Conservation (phyloP, 73 alveolate species). For the Tetrahymena borealis region DNA sequence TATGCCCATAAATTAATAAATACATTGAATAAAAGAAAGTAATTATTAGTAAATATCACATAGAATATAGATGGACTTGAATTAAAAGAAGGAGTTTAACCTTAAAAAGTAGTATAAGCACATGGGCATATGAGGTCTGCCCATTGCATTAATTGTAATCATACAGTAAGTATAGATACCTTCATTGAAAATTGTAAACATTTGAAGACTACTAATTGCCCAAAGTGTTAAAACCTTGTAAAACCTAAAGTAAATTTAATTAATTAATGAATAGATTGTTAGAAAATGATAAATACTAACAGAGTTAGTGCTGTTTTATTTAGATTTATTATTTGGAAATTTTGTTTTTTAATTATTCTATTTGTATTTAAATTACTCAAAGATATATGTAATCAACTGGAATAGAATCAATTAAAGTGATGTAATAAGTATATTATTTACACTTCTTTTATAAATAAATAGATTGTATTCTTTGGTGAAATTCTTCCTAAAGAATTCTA, state of each 20-base stretch:
- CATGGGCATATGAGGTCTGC: constrained; percentile 63
- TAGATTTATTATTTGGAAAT: no score
- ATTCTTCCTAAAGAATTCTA: constrained; percentile 41
- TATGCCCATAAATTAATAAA: constrained; percentile 45
- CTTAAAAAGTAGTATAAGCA: constrained; percentile 51
- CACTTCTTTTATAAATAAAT: constrained; percentile 46
- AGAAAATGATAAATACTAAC: neutral
- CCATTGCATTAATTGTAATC: constrained; percentile 41
- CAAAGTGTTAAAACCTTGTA: neutral
- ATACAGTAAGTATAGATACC: constrained; percentile 4
- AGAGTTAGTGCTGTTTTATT: neutral
- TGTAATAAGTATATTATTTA: no score
- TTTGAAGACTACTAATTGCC: constrained; percentile 27
- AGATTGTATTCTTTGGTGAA: constrained; percentile 67
- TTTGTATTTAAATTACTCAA: no score
- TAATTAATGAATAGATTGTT: neutral
- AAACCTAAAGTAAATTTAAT: neutral
- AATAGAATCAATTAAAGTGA: no score
- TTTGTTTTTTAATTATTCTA: no score
- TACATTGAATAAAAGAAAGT: constrained; percentile 19
- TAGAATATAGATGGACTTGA: constrained; percentile 81
- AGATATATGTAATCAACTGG: constrained; percentile 28
- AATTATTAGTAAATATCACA: constrained; percentile 52
- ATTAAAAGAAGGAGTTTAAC: constrained; percentile 55
- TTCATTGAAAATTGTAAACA: constrained; percentile 17